Evolutionary conservation across 306 rosid species (phyloP).

Genomic region (Glycine soja): DNA sequence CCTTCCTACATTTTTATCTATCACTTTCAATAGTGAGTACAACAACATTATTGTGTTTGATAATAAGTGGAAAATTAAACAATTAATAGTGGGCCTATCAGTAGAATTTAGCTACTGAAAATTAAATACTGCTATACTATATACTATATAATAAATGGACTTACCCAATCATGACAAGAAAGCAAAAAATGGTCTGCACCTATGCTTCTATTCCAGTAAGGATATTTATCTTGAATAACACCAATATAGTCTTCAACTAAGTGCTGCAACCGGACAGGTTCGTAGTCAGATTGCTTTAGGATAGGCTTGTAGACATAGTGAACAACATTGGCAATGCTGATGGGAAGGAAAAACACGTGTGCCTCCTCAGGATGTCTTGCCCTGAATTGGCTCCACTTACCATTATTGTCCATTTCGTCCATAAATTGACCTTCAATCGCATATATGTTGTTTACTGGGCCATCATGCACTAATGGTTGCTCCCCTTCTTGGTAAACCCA

Average conservation of each 20-base stretch:
- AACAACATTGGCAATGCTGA: background rate
- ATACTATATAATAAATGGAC: background rate
- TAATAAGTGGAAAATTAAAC: background rate
- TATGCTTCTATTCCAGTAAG: background rate
- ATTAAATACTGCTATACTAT: no score
- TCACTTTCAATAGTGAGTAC: background rate
- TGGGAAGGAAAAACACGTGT: background rate
- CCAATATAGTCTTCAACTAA: background rate
- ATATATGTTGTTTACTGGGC: conserved; percentile 63
- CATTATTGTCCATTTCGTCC: conserved; percentile 48
- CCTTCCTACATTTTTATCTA: background rate
- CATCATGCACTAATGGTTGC: conserved; percentile 62
- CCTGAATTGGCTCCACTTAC: background rate
- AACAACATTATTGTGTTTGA: background rate
- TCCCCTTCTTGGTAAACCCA: conserved; percentile 74
- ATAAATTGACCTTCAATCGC: conserved; percentile 54
- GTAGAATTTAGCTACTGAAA: no score
- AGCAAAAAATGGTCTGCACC: conserved; percentile 1
- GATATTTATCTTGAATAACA: background rate
- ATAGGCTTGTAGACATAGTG: conserved; percentile 1
- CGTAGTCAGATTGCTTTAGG: background rate
- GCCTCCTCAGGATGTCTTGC: background rate
- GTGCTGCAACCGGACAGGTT: background rate
- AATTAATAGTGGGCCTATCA: no score
- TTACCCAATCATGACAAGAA: conserved; percentile 3